Base-by-base conservation (phyloP, 1,284 basidiomycete species). In the Ganoderma lingzhi region DNA sequence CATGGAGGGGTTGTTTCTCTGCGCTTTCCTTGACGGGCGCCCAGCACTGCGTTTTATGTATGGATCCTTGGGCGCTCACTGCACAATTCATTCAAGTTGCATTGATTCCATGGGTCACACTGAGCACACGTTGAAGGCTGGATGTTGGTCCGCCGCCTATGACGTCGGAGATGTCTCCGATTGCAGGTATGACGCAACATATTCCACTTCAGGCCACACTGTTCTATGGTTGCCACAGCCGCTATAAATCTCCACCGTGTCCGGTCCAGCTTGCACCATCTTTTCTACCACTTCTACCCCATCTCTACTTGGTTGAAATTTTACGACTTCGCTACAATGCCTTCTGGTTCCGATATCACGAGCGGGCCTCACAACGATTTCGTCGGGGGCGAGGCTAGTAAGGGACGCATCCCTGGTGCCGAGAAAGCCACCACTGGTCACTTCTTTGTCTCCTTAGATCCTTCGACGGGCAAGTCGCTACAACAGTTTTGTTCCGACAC, bases 351-450 rank as follows among this genome's bases (percentile, higher is more conserved):
- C 15, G 53, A 56, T n/a, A 39, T 59, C 35, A 63, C 62, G n/a
- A 51, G n/a, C 17, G 41, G 62, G 41, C 66, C 73, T 59, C 79
- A 79, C 74, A 77, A 80, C 71, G 79, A 80, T 72, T 77, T 76
- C 63, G 77, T 79, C 32, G 79, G 77, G 67, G 69, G 55, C 61
- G 77, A 78, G 51, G 76, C 75, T 51, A 78, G 74, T 70, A 61
- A 55, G 15, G 69, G 70, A 14, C 69, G 76, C 19, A 77, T 78
- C 65, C 73, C 77, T 41, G 79, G 78, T 42, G 76, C 78, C 8
- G 75, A 78, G 32, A 71, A 78, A 66, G 78, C 77, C 2, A 75
- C 75, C 62, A 71, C 75, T 1, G 78, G 79, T 3, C 77, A 79
- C 72, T 67, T 74, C 62, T 78, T 73, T 60, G 68, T 75, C 5